These are phyloP conservation scores for Apiotrichum gamsii DNA, from an alignment of 1,284 basidiomycete species.

Conservation along the genomic window DNA sequence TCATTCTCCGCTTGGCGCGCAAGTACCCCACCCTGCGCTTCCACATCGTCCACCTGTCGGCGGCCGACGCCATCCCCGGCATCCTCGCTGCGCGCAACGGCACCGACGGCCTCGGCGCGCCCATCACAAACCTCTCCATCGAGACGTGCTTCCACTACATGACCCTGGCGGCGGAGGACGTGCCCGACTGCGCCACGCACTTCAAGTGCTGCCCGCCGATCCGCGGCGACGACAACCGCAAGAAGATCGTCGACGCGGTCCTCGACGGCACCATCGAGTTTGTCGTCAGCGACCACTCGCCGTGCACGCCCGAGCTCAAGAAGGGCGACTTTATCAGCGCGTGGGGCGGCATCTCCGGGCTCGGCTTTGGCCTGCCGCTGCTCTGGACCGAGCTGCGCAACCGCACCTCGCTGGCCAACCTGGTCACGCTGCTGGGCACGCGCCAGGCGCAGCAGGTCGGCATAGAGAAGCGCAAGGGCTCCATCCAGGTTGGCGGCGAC, in stretches of 20 bases:
- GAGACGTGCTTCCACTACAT: constrained; percentile 96
- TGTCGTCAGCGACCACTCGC: constrained; percentile 89
- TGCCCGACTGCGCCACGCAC: constrained; percentile 53
- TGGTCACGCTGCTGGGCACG: constrained; percentile 67
- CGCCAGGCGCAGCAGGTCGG: constrained; percentile 72
- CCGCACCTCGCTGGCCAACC: constrained; percentile 54
- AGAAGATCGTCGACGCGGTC: constrained; percentile 70
- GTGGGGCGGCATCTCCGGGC: constrained; percentile 86
- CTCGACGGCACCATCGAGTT: constrained; percentile 74
- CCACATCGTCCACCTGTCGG: constrained; percentile 89
- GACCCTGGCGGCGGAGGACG: constrained; percentile 48
- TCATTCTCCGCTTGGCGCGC: constrained; percentile 62
- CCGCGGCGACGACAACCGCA: constrained; percentile 63
- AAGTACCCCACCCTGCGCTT: constrained; percentile 64
- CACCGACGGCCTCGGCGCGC: constrained; percentile 45
- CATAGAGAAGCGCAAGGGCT: constrained; percentile 63
- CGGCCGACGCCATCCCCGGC: constrained; percentile 67
- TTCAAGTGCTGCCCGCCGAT: constrained; percentile 93
- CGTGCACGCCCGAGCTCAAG: constrained; percentile 76
- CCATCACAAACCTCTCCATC: constrained; percentile 59
- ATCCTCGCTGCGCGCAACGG: constrained; percentile 62
- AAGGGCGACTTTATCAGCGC: constrained; percentile 74
- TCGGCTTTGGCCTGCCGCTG: constrained; percentile 78
- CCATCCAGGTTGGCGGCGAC: constrained; percentile 63
- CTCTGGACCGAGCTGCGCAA: constrained; percentile 71